Evolutionary conservation across 208 protist genomes (phyloP).

Genomic region (Leishmania arabica): DNA sequence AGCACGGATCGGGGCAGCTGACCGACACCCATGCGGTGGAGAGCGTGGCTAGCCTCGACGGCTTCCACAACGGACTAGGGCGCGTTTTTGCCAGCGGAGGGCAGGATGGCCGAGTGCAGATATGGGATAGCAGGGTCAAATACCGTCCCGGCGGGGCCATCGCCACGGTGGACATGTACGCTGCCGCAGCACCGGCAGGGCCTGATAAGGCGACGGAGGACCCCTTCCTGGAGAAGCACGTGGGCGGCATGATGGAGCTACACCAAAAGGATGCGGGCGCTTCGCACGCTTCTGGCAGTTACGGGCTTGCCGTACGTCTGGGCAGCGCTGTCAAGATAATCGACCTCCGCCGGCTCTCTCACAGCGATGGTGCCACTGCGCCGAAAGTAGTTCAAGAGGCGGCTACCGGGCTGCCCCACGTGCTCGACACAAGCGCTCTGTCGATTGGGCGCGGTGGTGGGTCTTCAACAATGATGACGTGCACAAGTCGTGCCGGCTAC

Average conservation of each 20-base stretch:
- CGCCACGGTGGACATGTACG: constrained; percentile 50
- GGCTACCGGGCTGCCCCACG: constrained; percentile 31
- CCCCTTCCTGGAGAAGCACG: constrained; percentile 52
- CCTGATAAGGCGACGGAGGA: neutral
- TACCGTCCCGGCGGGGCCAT: constrained; percentile 68
- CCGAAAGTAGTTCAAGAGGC: constrained; percentile 3
- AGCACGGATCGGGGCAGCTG: constrained; percentile 77
- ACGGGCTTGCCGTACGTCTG: constrained; percentile 53
- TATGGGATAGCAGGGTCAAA: constrained; percentile 74
- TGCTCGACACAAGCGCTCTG: constrained; percentile 51
- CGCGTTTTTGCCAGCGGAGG: constrained; percentile 70
- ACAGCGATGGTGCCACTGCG: neutral
- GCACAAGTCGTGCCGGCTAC: constrained; percentile 64
- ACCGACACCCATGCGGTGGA: constrained; percentile 75
- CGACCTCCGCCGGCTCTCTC: constrained; percentile 47
- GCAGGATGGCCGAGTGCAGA: constrained; percentile 66
- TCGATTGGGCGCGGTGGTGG: constrained; percentile 13
- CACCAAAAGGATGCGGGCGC: neutral
- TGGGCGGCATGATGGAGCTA: constrained; percentile 70
- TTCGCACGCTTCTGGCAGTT: neutral
- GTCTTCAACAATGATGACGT: constrained; percentile 40
- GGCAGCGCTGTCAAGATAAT: constrained; percentile 43
- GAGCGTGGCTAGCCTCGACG: constrained; percentile 40
- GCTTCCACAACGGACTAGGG: constrained; percentile 23
- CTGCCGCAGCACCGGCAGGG: neutral